These are phyloP conservation scores for Wickerhamomyces sp. DNA, from an alignment of 1,139 yeast species.

Conservation along the genomic window DNA sequence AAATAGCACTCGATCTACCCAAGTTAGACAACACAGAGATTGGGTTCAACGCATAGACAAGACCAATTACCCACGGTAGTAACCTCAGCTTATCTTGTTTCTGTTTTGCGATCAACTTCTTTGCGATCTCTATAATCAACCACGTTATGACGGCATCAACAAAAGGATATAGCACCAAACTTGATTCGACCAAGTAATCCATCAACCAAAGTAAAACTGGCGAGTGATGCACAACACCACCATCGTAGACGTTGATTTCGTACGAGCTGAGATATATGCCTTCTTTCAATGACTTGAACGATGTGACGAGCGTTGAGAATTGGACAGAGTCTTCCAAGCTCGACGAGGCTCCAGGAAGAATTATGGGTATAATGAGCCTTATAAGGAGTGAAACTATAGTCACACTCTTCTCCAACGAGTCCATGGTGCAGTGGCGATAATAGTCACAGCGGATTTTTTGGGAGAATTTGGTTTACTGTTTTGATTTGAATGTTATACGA, in stretches of 20 bases:
- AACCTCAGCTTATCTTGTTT: constrained; percentile 12
- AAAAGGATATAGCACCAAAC: constrained; percentile 33
- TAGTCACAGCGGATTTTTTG: too few relatives aligned
- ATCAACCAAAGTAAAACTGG: constrained; percentile 54
- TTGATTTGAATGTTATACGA: too few relatives aligned
- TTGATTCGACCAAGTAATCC: constrained; percentile 19
- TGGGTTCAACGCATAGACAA: constrained; percentile 78
- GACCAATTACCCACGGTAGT: constrained; percentile 43
- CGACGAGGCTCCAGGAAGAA: constrained; percentile 15
- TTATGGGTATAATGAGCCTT: constrained; percentile 11
- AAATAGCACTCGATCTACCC: constrained; percentile 61
- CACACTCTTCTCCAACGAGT: constrained; percentile 5
- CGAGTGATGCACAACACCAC: constrained; percentile 84
- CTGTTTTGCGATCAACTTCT: constrained; percentile 17
- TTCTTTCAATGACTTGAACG: constrained; percentile 65
- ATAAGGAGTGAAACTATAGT: constrained; percentile 12
- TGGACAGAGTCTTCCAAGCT: constrained; percentile 55
- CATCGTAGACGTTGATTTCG: constrained; percentile 65
- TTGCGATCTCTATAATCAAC: constrained; percentile 29
- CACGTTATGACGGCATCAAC: constrained; percentile 37
- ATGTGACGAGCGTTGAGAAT: constrained; percentile 73
- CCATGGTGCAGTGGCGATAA: too few relatives aligned
- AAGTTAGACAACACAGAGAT: constrained; percentile 61
- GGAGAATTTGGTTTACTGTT: not conserved
- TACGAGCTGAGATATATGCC: constrained; percentile 68